Base-by-base conservation (phyloP, 176 grass and related monocot genomes). In the Phragmites australis region DNA sequence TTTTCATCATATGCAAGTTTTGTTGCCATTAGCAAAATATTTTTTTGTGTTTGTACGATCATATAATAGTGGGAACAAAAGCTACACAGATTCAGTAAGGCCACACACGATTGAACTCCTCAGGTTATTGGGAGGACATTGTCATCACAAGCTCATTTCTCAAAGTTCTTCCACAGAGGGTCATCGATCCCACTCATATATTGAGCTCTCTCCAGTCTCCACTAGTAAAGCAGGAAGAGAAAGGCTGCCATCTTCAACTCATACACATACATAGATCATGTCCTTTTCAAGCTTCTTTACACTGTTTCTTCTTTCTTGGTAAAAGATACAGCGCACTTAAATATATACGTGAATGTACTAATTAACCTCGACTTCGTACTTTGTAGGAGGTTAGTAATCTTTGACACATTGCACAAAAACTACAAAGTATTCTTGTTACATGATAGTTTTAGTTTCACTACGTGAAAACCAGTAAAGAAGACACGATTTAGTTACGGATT, bases 231-330 rank as follows among this genome's bases (percentile, higher is more conserved):
- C 58, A 68, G 16, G 44, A 46, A 63, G 79, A 31, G 48, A 58
- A 83, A 88, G 68, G 86, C 58, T 88, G 74, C 48, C 80, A 83
- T 83, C 74, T 83, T 88, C 79, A 83, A 5, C 58, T 72, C 49
- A 50, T 23, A 60, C 23, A 58, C 23, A n/a, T n/a, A 53, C 47
- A 79, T 56, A 72, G 44, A 78, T 78, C 46, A 79, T 50, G 47
- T 5, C 65, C 65, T 72, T 62, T 83, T 47, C 22, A 19, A 23
- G 66, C 29, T 81, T 87, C 60, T 75, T 80, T 58, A 49, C 21
- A 32, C 65, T 46, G 39, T 37, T 44, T 81, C 26, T 67, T 86
- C 49, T 74, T 81, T 56, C 53, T 70, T 50, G 64, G 68, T 19
- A 66, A 80, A 74, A 58, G 58, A 71, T n/a, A n/a, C 25, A 4